phyloP scores from a whole-genome alignment of 2,329 filamentous ascomycete species.

The Diaporthe eres region DNA sequence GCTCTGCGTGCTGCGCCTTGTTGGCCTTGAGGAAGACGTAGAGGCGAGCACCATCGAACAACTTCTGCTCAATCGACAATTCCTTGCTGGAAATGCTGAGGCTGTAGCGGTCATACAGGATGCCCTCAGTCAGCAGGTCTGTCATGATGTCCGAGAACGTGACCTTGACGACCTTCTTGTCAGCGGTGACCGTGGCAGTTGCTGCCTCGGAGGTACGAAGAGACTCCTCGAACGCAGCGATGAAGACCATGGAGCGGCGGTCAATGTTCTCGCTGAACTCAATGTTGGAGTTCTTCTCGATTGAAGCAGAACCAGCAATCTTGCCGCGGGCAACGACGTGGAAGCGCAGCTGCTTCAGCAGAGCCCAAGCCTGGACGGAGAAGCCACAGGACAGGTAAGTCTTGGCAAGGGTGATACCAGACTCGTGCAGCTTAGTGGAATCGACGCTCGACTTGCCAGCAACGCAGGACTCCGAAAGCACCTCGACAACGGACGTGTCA shows the following conservation, averaged over 20 bases:
- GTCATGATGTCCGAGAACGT: constrained; percentile 43
- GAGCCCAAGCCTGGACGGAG: constrained; percentile 39
- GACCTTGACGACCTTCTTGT: constrained; percentile 39
- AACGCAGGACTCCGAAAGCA: constrained; percentile 40
- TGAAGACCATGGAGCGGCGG: constrained; percentile 42
- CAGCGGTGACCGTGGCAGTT: constrained; percentile 30
- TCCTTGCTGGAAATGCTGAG: constrained; percentile 40
- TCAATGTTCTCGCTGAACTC: constrained; percentile 41
- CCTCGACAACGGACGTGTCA: constrained; percentile 41
- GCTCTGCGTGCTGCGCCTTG: constrained; percentile 41
- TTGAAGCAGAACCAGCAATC: constrained; percentile 36
- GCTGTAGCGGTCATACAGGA: constrained; percentile 43
- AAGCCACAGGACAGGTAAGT: constrained; percentile 40
- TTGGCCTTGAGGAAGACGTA: constrained; percentile 42
- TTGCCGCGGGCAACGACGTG: constrained; percentile 41
- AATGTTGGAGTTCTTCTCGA: constrained; percentile 38
- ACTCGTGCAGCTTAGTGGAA: constrained; percentile 41
- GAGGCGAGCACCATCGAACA: constrained; percentile 42
- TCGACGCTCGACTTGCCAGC: constrained; percentile 39
- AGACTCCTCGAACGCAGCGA: constrained; percentile 42
- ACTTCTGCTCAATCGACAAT: constrained; percentile 40
- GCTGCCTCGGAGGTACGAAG: constrained; percentile 38
- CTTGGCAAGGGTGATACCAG: constrained; percentile 40
- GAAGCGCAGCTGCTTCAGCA: constrained; percentile 43
- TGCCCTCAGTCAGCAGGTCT: constrained; percentile 41